Conservation (phyloP, 2,329 filamentous ascomycete genomes). For the Colletotrichum cordylinicola region DNA sequence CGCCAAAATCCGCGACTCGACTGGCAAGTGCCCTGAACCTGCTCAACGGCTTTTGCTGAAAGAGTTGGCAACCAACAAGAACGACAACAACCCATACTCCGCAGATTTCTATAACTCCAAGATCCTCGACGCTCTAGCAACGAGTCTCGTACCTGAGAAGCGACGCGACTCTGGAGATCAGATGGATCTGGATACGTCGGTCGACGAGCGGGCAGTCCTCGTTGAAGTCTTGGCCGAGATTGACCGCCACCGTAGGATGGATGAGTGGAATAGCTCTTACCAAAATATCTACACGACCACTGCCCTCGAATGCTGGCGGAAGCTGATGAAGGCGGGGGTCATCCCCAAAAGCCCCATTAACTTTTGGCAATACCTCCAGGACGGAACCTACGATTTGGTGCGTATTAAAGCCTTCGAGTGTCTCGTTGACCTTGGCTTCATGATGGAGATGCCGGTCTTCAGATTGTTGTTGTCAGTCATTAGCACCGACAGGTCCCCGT, state of each 20-base stretch:
- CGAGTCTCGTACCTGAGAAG: slow-evolving; percentile 59
- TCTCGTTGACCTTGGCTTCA: slow-evolving; percentile 66
- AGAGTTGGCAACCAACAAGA: slow-evolving; percentile 92
- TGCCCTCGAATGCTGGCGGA: slow-evolving; percentile 65
- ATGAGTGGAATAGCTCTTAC: slow-evolving; percentile 72
- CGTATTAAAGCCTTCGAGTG: slow-evolving; percentile 71
- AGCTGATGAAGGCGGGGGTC: slow-evolving; percentile 68
- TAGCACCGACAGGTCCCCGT: slow-evolving; percentile 69
- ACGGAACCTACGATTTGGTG: slow-evolving; percentile 67
- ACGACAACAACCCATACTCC: slow-evolving; percentile 85
- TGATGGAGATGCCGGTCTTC: slow-evolving; percentile 61
- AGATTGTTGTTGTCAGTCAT: slow-evolving; percentile 62
- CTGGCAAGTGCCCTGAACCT: slow-evolving; percentile 78
- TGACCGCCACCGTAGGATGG: slow-evolving; percentile 69
- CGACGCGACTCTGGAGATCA: slow-evolving; percentile 40
- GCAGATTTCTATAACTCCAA: slow-evolving; percentile 89
- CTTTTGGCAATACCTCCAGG: slow-evolving; percentile 69
- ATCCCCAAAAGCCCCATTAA: slow-evolving; percentile 59
- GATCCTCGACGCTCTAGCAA: slow-evolving; percentile 70
- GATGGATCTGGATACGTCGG: slow-evolving; percentile 38
- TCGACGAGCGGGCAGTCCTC: slow-evolving; percentile 53
- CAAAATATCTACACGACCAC: slow-evolving; percentile 72
- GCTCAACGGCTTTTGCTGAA: slow-evolving; percentile 88
- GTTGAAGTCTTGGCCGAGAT: slow-evolving; percentile 65
- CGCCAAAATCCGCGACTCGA: slow-evolving; percentile 74